These are phyloP conservation scores for Arabidopsis hybrid DNA, from an alignment of 441 rosid genomes.

Conservation along the genomic window DNA sequence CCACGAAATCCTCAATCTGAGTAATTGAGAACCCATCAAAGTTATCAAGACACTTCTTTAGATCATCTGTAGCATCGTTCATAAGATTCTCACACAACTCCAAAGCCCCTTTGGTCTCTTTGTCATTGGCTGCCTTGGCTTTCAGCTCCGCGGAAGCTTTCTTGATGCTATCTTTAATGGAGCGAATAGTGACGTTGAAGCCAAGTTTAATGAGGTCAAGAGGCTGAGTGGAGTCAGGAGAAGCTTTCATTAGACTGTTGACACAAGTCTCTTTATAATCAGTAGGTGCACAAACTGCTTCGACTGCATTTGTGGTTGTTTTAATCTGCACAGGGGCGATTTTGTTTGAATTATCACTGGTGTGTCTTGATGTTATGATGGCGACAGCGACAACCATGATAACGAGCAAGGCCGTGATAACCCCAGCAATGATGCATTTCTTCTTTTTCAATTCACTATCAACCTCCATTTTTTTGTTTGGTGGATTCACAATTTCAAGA, in stretches of 20 bases:
- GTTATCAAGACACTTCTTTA: constrained; percentile 52
- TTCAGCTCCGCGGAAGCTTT: constrained; percentile 50
- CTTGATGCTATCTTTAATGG: constrained; percentile 50
- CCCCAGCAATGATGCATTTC: constrained; percentile 50
- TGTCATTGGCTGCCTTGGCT: constrained; percentile 46
- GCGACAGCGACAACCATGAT: constrained; percentile 62
- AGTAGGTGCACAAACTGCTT: constrained; percentile 69
- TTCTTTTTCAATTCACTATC: constrained; percentile 40
- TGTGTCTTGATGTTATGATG: neutral
- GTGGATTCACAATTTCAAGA: constrained; percentile 7
- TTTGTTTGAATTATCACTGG: neutral
- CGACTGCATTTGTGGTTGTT: constrained; percentile 51
- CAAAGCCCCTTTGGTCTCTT: constrained; percentile 58
- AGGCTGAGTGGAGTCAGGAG: constrained; percentile 62
- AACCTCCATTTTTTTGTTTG: constrained; percentile 26
- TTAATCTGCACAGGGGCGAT: constrained; percentile 6
- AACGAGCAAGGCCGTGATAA: constrained; percentile 54
- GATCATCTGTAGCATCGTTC: constrained; percentile 59
- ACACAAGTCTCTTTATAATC: constrained; percentile 65
- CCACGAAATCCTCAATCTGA: constrained; percentile 48
- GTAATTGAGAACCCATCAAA: constrained; percentile 47
- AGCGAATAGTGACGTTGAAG: constrained; percentile 51
- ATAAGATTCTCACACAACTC: constrained; percentile 59
- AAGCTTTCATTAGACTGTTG: constrained; percentile 47
- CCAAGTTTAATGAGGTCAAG: constrained; percentile 60